Percentiles rank a stretch among this genome's conserved stretches.
These are phyloP conservation scores for Tolypocladium ophioglossoides DNA, from an alignment of 2,329 filamentous ascomycete species.

Conservation along the genomic window DNA sequence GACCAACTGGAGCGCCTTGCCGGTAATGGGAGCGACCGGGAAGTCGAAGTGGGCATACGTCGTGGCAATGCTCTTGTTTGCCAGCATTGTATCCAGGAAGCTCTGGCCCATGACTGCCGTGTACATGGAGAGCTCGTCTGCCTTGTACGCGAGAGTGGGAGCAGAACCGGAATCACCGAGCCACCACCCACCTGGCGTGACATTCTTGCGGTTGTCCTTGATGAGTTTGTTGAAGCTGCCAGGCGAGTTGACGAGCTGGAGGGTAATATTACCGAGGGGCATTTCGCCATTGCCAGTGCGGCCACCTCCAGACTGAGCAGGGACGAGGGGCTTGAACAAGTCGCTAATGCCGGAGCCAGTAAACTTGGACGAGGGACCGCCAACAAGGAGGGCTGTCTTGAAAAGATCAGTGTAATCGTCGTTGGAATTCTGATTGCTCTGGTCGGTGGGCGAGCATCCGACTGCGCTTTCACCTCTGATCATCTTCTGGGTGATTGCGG, in stretches of 20 bases:
- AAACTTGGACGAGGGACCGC: slow-evolving; percentile 27
- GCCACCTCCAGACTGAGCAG: slow-evolving; percentile 9
- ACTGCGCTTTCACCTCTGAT: slow-evolving; percentile 44
- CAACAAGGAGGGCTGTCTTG: slow-evolving; percentile 7
- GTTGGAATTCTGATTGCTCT: slow-evolving; percentile 25
- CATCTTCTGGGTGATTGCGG: slow-evolving; percentile 69
- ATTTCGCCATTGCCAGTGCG: neutral
- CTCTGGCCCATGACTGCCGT: slow-evolving; percentile 52
- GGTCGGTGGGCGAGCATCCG: slow-evolving; percentile 40
- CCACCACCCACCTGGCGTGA: slow-evolving; percentile 67
- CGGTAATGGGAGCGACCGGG: slow-evolving; percentile 57
- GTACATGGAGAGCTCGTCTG: slow-evolving; percentile 46
- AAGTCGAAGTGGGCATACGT: slow-evolving; percentile 67
- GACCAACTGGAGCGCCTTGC: slow-evolving; percentile 69
- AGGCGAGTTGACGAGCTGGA: slow-evolving; percentile 48
- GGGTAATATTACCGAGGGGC: slow-evolving; percentile 7
- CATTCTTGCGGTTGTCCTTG: slow-evolving; percentile 47
- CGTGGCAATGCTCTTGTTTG: slow-evolving; percentile 58
- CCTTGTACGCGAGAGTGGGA: slow-evolving; percentile 63
- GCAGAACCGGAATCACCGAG: slow-evolving; percentile 49
- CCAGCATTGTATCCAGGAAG: slow-evolving; percentile 51
- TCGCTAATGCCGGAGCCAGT: slow-evolving; percentile 13
- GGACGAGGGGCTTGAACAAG: slow-evolving; percentile 32
- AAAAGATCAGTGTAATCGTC: slow-evolving; percentile 11
- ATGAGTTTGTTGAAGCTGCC: slow-evolving; percentile 60